A percentile compares a stretch with the other conserved stretches of the same genome.
Evolutionary conservation across 306 rosid species (phyloP).

Genomic region (Lupinus albus): DNA sequence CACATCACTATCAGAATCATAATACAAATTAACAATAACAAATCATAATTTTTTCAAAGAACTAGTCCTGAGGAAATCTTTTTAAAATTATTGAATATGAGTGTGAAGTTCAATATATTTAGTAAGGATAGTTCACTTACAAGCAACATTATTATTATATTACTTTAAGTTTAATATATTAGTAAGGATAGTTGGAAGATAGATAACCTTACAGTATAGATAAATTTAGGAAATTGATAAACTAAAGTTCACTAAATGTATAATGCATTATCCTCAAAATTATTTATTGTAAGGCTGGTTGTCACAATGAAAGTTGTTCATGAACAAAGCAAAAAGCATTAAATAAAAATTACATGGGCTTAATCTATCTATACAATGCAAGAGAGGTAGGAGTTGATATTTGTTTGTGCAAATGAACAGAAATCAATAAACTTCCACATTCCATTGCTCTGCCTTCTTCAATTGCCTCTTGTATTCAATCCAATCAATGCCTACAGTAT

Average conservation of each 20-base stretch:
- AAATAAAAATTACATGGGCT: constrained; percentile 44
- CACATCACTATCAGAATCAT: too few relatives aligned
- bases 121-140: too few relatives aligned
- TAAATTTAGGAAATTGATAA: neutral
- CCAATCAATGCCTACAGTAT: constrained; percentile 79
- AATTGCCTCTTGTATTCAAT: constrained; percentile 78
- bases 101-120: too few relatives aligned
- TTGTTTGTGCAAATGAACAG: constrained; percentile 49
- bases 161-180: too few relatives aligned
- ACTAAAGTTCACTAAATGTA: constrained; percentile 44
- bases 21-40: too few relatives aligned
- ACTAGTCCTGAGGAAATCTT: too few relatives aligned
- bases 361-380: constrained; percentile 68
- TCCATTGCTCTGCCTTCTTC: constrained; percentile 98
- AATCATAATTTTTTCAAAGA: too few relatives aligned
- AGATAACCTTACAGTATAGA: neutral
- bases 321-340: constrained; percentile 9
- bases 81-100: too few relatives aligned
- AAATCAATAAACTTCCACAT: constrained; percentile 90
- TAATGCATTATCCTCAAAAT: constrained; percentile 46
- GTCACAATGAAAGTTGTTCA: constrained; percentile 43
- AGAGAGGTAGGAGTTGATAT: constrained; percentile 37
- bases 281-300: constrained; percentile 40
- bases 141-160: too few relatives aligned
- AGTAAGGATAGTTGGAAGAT: too few relatives aligned